Base-by-base conservation (phyloP, 345 rosid genomes). In the Eucalyptus polybractea region DNA sequence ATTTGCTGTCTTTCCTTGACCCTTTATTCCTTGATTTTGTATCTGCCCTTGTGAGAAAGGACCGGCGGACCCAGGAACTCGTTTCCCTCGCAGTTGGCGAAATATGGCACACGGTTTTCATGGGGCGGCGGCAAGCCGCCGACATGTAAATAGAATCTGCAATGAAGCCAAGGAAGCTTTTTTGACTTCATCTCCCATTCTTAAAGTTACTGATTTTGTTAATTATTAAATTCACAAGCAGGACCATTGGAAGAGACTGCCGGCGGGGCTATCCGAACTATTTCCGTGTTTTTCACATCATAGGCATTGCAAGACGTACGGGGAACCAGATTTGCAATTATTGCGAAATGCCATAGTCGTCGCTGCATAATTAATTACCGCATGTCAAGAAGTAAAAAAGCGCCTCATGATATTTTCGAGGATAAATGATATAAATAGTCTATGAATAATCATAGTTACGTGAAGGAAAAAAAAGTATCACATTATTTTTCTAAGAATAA, bases 321-420 rank as follows among this genome's bases (percentile, higher is more conserved):
- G n/a, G 65, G 65, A 58, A 10, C 67, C 13, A 25, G 67, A 60
- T 25, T 13, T 62, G 69, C 69, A 29, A 29, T 62, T 2, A 27
- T 62, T 33, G 14, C 37, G 19, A 13, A 65, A 65, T 29, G 33
- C 72, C 72, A 13, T 62, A 13, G 31, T 51, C 2, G 22, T 51
- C 17, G 58, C 10, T 19, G 13, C 27, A 24, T 56, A 56, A 56
- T 54, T 56, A 56, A 56, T 54, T 22, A 54, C 27, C 1, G 12
- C 12, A 54, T 24, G 6, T 56, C 29, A 56, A 56, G 29, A 24
- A 24, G 25, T 53, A 0, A 24, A 56, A 24, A 56, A 56, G 62
- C 1, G 29, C 1, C 62, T 4, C 62, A 4, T 22, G 56, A 7
- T 54, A 2, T 54, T 54, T 54, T 4, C 5, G 0, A 8, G 62